A percentile compares a stretch with the other conserved stretches of the same genome.
Conservation (phyloP, 805 yeast species). For the Wickerhamomyces bovis region DNA sequence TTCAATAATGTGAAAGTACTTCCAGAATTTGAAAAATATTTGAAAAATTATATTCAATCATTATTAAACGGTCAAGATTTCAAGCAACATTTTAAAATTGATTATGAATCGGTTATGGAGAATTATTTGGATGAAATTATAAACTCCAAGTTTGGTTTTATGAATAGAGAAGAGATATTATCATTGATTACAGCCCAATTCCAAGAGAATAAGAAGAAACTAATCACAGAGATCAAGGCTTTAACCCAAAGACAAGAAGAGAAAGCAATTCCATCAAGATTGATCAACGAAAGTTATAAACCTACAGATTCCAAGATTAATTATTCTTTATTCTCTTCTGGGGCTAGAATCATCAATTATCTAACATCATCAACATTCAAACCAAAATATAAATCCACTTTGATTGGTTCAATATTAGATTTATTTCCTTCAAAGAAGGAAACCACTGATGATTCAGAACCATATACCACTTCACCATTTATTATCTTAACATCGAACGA, state of each 20-base stretch:
- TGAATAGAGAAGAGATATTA: conserved; percentile 18
- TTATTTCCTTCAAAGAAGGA: neutral
- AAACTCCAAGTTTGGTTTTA: conserved; percentile 14
- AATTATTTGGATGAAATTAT: conserved; percentile 15
- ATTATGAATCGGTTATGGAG: conserved; percentile 12
- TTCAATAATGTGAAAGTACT: conserved; percentile 14
- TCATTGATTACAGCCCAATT: conserved; percentile 16
- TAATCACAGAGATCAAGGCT: conserved; percentile 18
- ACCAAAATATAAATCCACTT: conserved; percentile 11
- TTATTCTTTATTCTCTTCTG: conserved; percentile 29
- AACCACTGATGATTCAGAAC: neutral
- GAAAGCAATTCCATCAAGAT: conserved; percentile 5
- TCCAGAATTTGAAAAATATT: conserved; percentile 19
- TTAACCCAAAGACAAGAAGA: conserved; percentile 2
- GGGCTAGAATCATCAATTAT: conserved; percentile 32
- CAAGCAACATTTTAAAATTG: conserved; percentile 7
- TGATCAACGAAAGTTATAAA: conserved; percentile 6
- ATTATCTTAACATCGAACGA: conserved; percentile 16
- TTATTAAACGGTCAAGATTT: conserved; percentile 1
- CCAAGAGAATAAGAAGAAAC: conserved; percentile 17
- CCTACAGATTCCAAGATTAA: conserved; percentile 24
- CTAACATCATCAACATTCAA: conserved; percentile 29
- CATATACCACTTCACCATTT: conserved; percentile 15
- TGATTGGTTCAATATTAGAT: neutral
- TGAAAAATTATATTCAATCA: conserved; percentile 9